Base-by-base conservation (phyloP, 768 basidiomycete genomes). In the Auriscalpium microsporum region DNA sequence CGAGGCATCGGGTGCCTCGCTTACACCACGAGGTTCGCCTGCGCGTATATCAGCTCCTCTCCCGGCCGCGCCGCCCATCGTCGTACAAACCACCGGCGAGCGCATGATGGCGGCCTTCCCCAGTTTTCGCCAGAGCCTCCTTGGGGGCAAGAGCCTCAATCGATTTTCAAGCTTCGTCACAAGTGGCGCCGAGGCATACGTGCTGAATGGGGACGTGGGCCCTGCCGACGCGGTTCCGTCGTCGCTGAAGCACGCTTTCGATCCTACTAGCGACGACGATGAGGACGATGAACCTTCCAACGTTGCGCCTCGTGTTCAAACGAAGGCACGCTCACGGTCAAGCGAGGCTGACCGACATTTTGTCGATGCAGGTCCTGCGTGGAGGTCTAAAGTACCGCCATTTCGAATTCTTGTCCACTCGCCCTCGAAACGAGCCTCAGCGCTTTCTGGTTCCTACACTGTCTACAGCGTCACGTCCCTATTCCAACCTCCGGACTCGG, bases 81-180 rank as follows among this genome's bases (percentile, higher is more conserved):
- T 83, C 10, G 81, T 79, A 2, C 86, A 89, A 62, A 75, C 75
- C 50, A 89, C 87, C 1, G 87, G 86, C 11, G 87, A 89, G 67
- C 86, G 86, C 50, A 53, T 60, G 51, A 60, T 62, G 59, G 58
- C 61, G 14, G 61, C 56, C 74, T 80, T 86, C 59, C 86, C 87
- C 2, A 87, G 80, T 66, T 86, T 89, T 62, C 73, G 83, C 9
- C 80, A 80, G 53, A 84, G 81, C 59, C 74, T 91, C 0, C 78
- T 92, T 1, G 83, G 87, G 34, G 87, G 89, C 10, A 90, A 84
- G 68, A 82, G 81, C 46, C 69, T 91, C 53, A 90, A 91, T 67
- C 78, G 89, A n/a, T 92, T 92, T 70, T 90, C 88, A 1, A 84
- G 78, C 54, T 92, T 91, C 66, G 89, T 92, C 13, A 89, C 86